Percentiles rank a stretch among this genome's conserved stretches.
Evolutionary conservation across 257 asterid genomes (phyloP).

Genomic region (Fraxinus anomala): DNA sequence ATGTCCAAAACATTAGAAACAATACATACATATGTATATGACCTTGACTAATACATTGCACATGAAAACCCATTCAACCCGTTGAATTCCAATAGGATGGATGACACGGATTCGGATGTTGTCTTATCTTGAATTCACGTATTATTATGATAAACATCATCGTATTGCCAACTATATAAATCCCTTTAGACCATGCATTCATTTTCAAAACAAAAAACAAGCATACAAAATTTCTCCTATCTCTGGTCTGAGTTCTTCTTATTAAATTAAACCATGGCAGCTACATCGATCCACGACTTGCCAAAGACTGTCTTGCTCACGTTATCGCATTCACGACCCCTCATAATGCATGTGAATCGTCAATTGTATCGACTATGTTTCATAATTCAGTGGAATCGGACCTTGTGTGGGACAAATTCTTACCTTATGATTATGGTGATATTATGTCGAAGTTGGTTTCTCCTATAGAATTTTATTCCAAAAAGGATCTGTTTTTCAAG

Average conservation of each 20-base stretch:
- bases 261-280: not conserved
- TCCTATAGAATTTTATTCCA: not conserved
- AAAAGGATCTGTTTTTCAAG: constrained; percentile 5
- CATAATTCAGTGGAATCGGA: not conserved
- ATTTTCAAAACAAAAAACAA: no score
- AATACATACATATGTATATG: no score
- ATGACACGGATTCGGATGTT: no score
- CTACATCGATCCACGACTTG: not conserved
- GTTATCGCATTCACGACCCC: constrained; percentile 7
- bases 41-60: no score
- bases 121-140: no score
- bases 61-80: no score
- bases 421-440: constrained; percentile 3
- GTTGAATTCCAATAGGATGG: no score
- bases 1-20: no score
- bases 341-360: not conserved
- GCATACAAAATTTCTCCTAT: no score
- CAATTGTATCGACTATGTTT: not conserved
- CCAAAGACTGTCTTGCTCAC: not conserved
- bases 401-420: constrained; percentile 4
- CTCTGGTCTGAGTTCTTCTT: not conserved
- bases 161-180: no score
- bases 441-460: not conserved
- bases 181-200: no score
- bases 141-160: no score